Conservation (phyloP, 179 eudicot species). For the Silene noctiflora region DNA sequence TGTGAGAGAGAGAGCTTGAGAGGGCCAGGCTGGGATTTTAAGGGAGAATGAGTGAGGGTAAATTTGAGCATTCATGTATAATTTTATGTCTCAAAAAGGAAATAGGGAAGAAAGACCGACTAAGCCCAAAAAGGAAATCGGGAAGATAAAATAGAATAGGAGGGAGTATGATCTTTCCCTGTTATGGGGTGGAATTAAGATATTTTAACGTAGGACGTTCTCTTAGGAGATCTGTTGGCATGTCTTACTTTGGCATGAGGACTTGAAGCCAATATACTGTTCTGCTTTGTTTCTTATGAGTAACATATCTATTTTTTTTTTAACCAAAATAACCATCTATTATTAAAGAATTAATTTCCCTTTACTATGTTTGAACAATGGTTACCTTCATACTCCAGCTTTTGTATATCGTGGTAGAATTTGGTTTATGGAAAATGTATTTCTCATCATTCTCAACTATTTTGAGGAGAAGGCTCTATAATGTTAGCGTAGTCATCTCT, state of each 20-base stretch:
- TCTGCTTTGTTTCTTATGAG: neutral
- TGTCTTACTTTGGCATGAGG: neutral
- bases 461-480: neutral
- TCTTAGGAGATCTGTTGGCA: neutral
- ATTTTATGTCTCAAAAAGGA: too few species aligned
- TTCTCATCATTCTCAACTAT: neutral
- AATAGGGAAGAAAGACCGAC: too few species aligned
- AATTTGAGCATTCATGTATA: too few species aligned
- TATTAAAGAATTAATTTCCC: neutral
- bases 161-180: neutral
- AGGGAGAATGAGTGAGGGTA: too few species aligned
- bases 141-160: too few species aligned
- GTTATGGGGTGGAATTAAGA: neutral
- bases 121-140: too few species aligned
- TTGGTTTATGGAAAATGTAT: neutral
- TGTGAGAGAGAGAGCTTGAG: too few species aligned
- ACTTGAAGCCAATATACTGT: neutral
- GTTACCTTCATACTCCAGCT: neutral
- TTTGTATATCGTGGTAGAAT: neutral
- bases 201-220: neutral
- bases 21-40: too few species aligned
- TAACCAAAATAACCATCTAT: neutral
- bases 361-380: neutral
- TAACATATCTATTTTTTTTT: neutral
- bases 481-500: neutral